These are phyloP conservation scores for Panus rudis DNA, from an alignment of 768 basidiomycete species.

Conservation along the genomic window DNA sequence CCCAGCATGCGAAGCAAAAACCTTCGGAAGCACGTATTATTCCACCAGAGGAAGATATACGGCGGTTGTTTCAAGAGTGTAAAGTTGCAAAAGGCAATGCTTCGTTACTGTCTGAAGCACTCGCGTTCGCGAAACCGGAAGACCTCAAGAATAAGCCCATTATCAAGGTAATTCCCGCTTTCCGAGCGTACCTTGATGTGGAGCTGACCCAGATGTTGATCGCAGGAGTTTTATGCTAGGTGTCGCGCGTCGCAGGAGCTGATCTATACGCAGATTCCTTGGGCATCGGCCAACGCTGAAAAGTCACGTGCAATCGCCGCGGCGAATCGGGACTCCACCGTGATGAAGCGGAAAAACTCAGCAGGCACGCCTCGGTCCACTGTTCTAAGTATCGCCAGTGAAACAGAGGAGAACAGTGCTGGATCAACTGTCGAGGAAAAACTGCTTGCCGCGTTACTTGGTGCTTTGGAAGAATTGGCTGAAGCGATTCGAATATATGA, in stretches of 20 bases:
- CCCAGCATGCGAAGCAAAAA: slow-evolving; percentile 13
- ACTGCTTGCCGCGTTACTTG: slow-evolving; percentile 64
- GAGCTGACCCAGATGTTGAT: slow-evolving; percentile 2
- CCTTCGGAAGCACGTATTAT: slow-evolving; percentile 38
- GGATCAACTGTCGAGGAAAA: slow-evolving; percentile 67
- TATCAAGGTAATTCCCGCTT: slow-evolving; percentile 48
- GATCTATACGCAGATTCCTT: slow-evolving; percentile 81
- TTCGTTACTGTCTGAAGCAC: slow-evolving; percentile 58
- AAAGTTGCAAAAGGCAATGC: slow-evolving; percentile 81
- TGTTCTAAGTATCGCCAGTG: no score
- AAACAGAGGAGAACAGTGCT: slow-evolving; percentile 16
- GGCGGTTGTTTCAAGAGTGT: slow-evolving; percentile 79
- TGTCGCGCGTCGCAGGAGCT: slow-evolving; percentile 81
- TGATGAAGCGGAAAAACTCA: neutral
- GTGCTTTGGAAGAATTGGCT: slow-evolving; percentile 64
- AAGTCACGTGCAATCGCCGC: slow-evolving; percentile 40
- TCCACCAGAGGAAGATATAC: slow-evolving; percentile 78
- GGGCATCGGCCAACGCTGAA: slow-evolving; percentile 82
- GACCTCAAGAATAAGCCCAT: slow-evolving; percentile 56
- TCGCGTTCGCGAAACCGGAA: slow-evolving; percentile 64
- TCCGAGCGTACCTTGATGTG: neutral
- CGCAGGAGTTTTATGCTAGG: slow-evolving; percentile 76
- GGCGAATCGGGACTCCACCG: neutral
- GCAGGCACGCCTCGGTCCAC: neutral
- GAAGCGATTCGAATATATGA: slow-evolving; percentile 70